phyloP scores from a whole-genome alignment of 2,329 filamentous ascomycete species.

The Pseudopithomyces chartarum region DNA sequence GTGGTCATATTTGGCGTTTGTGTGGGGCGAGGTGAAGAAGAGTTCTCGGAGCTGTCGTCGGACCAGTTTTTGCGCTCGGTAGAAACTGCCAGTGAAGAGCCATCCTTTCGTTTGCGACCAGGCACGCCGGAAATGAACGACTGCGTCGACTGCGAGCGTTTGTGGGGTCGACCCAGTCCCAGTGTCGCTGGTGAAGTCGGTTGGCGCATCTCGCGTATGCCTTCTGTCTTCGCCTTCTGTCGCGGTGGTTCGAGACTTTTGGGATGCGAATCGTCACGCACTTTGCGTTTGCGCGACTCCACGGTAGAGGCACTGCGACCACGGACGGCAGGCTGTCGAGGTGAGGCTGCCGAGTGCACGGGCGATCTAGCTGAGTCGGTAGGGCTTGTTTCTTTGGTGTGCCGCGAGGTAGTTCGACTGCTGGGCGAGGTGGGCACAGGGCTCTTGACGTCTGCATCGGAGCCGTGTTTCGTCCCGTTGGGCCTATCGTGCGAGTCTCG shows the following conservation, averaged over 20 bases:
- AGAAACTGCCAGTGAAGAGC: slow-evolving; percentile 34
- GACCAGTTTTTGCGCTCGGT: slow-evolving; percentile 40
- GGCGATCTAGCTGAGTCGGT: slow-evolving; percentile 35
- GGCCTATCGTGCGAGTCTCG: slow-evolving; percentile 30
- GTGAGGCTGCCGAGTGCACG: slow-evolving; percentile 30
- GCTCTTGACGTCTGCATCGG: slow-evolving; percentile 38
- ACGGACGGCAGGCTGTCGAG: slow-evolving; percentile 31
- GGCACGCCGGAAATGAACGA: slow-evolving; percentile 34
- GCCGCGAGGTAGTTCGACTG: slow-evolving; percentile 38
- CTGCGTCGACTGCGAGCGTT: slow-evolving; percentile 46
- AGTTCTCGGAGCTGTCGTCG: slow-evolving; percentile 44
- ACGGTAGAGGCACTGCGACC: slow-evolving; percentile 45
- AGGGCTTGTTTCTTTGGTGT: slow-evolving; percentile 43
- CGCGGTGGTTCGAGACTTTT: slow-evolving; percentile 46
- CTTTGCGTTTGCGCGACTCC: slow-evolving; percentile 48
- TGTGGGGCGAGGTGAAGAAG: slow-evolving; percentile 41
- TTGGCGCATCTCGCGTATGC: slow-evolving; percentile 36
- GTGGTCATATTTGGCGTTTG: slow-evolving; percentile 34
- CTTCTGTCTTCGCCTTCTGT: slow-evolving; percentile 46
- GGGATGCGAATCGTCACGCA: slow-evolving; percentile 42
- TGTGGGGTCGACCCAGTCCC: slow-evolving; percentile 42
- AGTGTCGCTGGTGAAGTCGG: slow-evolving; percentile 41
- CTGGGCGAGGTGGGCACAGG: slow-evolving; percentile 42
- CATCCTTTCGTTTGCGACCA: slow-evolving; percentile 42
- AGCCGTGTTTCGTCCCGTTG: slow-evolving; percentile 37